Evolutionary conservation across 148 eudicot genomes (phyloP).

Genomic region (Pharnaceum exiguum): DNA sequence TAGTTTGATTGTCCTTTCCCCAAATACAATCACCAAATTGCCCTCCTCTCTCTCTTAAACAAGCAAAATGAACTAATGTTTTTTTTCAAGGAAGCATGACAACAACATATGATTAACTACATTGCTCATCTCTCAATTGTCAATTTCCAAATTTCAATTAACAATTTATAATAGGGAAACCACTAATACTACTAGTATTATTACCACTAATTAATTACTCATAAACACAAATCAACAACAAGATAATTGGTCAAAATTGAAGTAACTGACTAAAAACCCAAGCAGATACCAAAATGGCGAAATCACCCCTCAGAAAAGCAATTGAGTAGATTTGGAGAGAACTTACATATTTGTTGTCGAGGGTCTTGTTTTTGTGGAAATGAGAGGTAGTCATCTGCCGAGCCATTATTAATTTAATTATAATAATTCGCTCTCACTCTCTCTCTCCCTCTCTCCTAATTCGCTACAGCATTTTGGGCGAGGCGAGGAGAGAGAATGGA

Average conservation of each 20-base stretch:
- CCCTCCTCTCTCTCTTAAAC: no score
- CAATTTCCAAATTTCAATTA: background rate
- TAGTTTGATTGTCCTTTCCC: no score
- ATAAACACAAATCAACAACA: background rate
- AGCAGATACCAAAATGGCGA: background rate
- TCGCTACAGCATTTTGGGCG: no score
- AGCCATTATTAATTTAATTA: no score
- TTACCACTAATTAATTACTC: background rate
- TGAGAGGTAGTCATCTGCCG: slow-evolving; percentile 64
- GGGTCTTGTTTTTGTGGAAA: slow-evolving; percentile 86
- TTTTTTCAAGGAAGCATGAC: no score
- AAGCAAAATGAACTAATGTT: no score
- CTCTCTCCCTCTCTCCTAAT: background rate
- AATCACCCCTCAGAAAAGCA: background rate
- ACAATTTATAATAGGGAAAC: background rate
- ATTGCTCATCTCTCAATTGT: no score
- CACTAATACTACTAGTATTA: background rate
- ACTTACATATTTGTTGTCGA: slow-evolving; percentile 90
- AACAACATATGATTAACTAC: no score
- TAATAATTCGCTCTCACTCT: background rate
- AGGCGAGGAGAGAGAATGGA: no score
- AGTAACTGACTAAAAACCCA: background rate
- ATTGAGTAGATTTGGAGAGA: background rate
- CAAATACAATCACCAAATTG: no score
- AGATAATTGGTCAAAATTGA: background rate